Percentiles rank a stretch among this genome's conserved stretches.
Conservation (phyloP, 352 stramenopile species). For the Phytopythium vexans region DNA sequence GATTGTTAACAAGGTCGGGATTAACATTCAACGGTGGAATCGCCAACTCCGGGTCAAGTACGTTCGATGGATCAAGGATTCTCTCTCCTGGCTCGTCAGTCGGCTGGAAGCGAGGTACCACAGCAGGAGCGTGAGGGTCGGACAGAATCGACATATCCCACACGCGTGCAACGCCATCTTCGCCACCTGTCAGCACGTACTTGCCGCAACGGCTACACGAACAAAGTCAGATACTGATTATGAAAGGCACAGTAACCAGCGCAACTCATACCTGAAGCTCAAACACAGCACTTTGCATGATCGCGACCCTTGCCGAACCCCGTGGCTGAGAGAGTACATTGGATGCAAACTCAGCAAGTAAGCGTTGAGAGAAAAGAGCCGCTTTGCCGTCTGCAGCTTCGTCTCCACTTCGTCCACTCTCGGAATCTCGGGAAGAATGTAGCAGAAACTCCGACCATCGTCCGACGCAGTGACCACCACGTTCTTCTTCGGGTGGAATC, state of each 20-base stretch:
- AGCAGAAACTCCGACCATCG: slow-evolving; percentile 89
- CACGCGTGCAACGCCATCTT: slow-evolving; percentile 91
- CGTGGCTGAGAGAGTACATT: slow-evolving; percentile 75
- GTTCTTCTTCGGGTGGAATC: slow-evolving; percentile 85
- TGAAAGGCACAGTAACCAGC: no score
- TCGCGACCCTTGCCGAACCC: slow-evolving; percentile 36
- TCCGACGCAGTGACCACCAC: slow-evolving; percentile 92
- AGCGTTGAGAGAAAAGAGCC: slow-evolving; percentile 60
- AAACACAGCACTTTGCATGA: slow-evolving; percentile 77
- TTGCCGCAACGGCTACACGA: slow-evolving; percentile 70
- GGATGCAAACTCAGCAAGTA: slow-evolving; percentile 83
- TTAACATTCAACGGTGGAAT: no score
- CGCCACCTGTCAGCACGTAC: slow-evolving; percentile 90
- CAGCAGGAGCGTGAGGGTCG: slow-evolving; percentile 35
- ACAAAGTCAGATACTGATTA: not conserved
- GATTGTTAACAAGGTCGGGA: no score
- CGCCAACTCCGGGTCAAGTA: no score
- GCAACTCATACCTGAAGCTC: slow-evolving; percentile 34
- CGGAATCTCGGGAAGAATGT: slow-evolving; percentile 81
- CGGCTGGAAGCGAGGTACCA: slow-evolving; percentile 49
- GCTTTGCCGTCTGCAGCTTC: slow-evolving; percentile 76
- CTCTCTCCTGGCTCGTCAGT: slow-evolving; percentile 27
- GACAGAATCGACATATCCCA: slow-evolving; percentile 82
- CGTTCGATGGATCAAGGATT: not conserved
- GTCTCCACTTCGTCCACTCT: slow-evolving; percentile 48